Evolutionary conservation across 306 rosid species (phyloP), one percentile per base, ranked within the genome.

Genomic region (Senna tora): DNA sequence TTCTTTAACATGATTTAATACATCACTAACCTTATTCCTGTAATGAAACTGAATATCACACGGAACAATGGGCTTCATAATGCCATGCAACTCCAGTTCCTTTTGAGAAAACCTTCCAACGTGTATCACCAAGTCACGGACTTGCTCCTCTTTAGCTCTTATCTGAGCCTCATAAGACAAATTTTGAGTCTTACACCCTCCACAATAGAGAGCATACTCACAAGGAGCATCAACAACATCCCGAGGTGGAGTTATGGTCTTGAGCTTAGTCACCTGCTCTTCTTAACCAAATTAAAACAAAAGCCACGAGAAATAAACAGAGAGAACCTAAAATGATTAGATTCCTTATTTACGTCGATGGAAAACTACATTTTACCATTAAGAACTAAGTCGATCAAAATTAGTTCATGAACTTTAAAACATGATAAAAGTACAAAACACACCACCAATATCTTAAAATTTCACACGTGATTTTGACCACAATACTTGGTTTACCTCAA

Each of bases 181-280:
- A 71, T 81, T 91, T 69, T 94, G 96, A 1, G 96, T 89, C 84
- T 94, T 94, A 53, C 98, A 94, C 56, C 97, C 98, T 2, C 98
- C 98, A 77, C 98, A 94, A 65, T 87, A 79, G 34, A 95, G 78
- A 67, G 96, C 88, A 76, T 94, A 91, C 76, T 86, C 92, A 65
- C 98, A 94, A 73, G 98, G 98, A 9, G 96, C 98, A 32, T 89
- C 94, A 5, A 91, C 97, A 20, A 81, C 42, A 54, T 94, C 87
- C 80, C 77, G 78, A 1, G 89, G 98, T 71, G 98, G 97, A 82
- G 92, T 71, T 71, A 89, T 16, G 42, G 98, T 94, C 72, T 87
- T 71, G 6, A 94, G 20, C 86, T 94, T 94, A 22, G 89, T 84
- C 66, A 83, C 97, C 97, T 91, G 86, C 74, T 63, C 58, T 25